Base-by-base conservation (phyloP, 495 filamentous ascomycete genomes). In the Elasticomyces elasticus region DNA sequence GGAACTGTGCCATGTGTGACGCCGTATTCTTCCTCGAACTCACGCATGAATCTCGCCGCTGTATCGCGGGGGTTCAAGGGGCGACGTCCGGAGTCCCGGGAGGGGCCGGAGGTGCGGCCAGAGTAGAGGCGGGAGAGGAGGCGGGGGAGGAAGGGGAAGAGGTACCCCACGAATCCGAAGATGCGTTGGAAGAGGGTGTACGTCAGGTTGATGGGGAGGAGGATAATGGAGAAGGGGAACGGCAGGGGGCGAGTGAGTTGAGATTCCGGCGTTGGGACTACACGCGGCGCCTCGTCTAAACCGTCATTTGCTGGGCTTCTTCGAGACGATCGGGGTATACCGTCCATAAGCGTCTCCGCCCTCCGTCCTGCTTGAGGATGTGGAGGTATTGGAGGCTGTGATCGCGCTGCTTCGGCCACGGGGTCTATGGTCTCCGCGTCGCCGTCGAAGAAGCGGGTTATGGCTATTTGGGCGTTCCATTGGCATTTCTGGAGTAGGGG, bases 391-490 rank as follows among this genome's bases (percentile, higher is more conserved):
- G 79, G 74, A 13, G 78, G 64, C 40, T 73, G 64, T 33, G 81
- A 71, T 28, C 78, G 58, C 25, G 82, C 76, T 31, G 82, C 78
- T 48, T 82, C 73, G 54, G 86, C 83, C 71, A 88, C 86, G 59
- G 87, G 62, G 31, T 65, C 87, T 5, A 91, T 72, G 5, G 80
- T 83, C 64, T 95, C 67, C n/a, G 63, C 87, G 31, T 97, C 94
- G 47, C 94, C 92, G 66, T 97, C 92, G 65, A 96, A 98, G 79
- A 97, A 97, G 63, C 91, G 91, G 46, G 92, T 78, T 47, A 98
- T 86, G 28, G 92, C 92, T 57, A 97, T 94, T 85, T 98, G 66
- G 12, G 95, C 86, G 67, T 97, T 97, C 94, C 94, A 98, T 71
- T 96, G 82, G 30, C 87, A 94, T 49, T 89, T 75, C 51, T 82